Conservation (phyloP, 305 asterid species). For the Fraxinus xanthoxyloides region DNA sequence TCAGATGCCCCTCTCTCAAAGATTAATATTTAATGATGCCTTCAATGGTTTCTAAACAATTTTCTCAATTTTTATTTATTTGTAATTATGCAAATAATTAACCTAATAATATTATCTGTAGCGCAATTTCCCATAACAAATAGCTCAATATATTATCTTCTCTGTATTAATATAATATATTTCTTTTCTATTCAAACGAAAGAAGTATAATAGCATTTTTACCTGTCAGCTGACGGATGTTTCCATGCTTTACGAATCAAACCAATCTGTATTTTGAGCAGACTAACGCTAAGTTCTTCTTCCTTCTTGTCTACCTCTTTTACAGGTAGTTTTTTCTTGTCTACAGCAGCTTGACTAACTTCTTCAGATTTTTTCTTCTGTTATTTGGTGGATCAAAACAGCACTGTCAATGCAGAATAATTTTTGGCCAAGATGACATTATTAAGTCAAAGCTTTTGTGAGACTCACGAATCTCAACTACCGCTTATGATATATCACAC, state of each 20-base stretch:
- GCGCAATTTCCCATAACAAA: not conserved
- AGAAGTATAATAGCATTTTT: not conserved
- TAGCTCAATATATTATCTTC: not conserved
- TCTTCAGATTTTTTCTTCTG: constrained; percentile 55
- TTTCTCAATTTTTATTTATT: not conserved
- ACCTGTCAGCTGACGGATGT: constrained; percentile 99
- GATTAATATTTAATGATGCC: not conserved
- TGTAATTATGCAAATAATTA: not conserved
- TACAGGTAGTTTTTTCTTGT: constrained; percentile 59
- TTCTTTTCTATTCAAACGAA: not conserved
- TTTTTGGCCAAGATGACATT: not conserved
- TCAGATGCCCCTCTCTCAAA: not conserved
- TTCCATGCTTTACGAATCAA: constrained; percentile 78
- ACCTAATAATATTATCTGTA: not conserved
- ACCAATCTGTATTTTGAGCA: constrained; percentile 92
- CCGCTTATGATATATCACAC: not conserved
- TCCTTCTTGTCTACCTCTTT: constrained; percentile 63
- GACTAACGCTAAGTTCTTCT: constrained; percentile 69
- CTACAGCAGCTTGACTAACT: constrained; percentile 24
- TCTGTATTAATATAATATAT: not conserved
- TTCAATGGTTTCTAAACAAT: not conserved
- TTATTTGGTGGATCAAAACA: constrained; percentile 25
- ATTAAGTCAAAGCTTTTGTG: not conserved
- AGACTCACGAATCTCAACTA: not conserved
- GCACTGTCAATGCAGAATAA: constrained; percentile 21